Percentiles rank a stretch among this genome's conserved stretches.
These are phyloP conservation scores for Bipolaris bicolor DNA, from an alignment of 2,329 filamentous ascomycete species.

Conservation along the genomic window DNA sequence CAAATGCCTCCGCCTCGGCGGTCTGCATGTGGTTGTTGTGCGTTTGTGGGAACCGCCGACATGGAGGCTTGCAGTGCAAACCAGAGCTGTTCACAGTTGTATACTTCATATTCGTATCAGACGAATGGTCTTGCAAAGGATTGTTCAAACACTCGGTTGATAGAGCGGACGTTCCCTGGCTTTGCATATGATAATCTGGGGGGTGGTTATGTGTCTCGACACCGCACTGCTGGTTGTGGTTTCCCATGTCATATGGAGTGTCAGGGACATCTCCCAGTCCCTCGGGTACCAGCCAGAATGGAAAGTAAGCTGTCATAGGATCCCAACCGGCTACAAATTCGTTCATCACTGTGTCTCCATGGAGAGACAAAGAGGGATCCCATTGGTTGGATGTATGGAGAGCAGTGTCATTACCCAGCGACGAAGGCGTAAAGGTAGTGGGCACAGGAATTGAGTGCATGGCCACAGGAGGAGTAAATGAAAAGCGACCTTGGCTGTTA, in stretches of 20 bases:
- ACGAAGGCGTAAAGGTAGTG: neutral
- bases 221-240: neutral
- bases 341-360: neutral
- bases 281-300: neutral
- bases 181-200: neutral
- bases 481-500: neutral
- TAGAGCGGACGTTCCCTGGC: neutral
- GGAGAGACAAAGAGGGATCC: neutral
- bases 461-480: neutral
- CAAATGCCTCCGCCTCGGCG: neutral
- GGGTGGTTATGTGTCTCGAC: neutral
- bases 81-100: neutral
- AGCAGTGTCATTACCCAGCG: neutral
- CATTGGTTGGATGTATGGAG: neutral
- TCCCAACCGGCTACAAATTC: neutral
- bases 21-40: neutral
- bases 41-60: neutral
- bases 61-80: neutral
- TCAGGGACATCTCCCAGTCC: neutral
- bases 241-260: neutral
- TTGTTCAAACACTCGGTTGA: neutral
- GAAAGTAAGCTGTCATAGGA: neutral
- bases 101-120: neutral
- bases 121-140: neutral
- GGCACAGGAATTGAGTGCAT: neutral